Base-by-base conservation (phyloP, 352 stramenopile species). In the Phytophthora syringae region DNA sequence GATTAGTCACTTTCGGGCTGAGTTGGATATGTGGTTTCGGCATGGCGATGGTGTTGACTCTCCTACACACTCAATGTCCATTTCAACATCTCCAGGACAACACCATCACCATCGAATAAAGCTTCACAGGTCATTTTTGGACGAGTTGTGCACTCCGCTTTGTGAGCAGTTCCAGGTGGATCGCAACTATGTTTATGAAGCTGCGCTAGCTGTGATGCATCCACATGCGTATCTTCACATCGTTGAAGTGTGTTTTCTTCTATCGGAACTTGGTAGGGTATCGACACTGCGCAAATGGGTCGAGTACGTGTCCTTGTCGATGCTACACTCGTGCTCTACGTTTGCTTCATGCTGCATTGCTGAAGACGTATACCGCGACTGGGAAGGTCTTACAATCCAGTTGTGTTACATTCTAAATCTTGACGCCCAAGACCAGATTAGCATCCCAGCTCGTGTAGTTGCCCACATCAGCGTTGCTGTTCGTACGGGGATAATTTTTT, bases 211-310 rank as follows among this genome's bases (percentile, higher is more conserved):
- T 12, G 87, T 93, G 13, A 83, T 95, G 73, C 82, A 93, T 43
- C 85, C 87, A 11, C 87, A 95, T 22, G 87, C 87, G 9, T 86
- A 93, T 28, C 54, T 94, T 21, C 87, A 95, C 64, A 89, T 95
- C 12, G 83, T 90, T 22, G 87, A 93, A 67, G 80, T 91, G 1
- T 93, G 85, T 25, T 93, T 95, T 40, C 45, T 95, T 24, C 64
- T 95, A 11, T 84, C 84, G 2, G 78, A 92, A 44, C 55, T 95
- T 12, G 71, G 61, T 2, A 76, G 87, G 44, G 63, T 65, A 0
- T 71, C 64, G 6, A 86, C 84, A 12, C 55, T 95, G 49, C 79
- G 73, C 25, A 92, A 93, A 64, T 95, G 87, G 87, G 76, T 95
- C 42, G 74, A 92, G 51, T 95, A 91, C 43, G 78, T 95, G 4